Evolutionary conservation across 306 rosid species (phyloP).

Genomic region (Inga oerstediana): DNA sequence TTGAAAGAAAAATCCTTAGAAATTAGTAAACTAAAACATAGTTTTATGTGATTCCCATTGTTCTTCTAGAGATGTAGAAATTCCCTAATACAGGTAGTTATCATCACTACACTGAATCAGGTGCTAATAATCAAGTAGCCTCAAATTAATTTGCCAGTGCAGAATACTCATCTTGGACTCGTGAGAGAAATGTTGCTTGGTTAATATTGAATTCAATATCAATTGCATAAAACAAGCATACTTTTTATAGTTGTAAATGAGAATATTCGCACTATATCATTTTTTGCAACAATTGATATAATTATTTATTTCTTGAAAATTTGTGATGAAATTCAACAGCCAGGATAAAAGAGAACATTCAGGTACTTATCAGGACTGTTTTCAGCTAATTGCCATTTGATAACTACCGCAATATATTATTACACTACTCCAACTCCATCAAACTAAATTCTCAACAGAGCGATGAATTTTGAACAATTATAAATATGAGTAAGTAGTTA

Average conservation of each 20-base stretch:
- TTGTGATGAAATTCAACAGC: neutral
- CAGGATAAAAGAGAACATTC: neutral
- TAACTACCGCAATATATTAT: neutral
- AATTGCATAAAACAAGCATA: neutral
- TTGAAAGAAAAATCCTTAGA: neutral
- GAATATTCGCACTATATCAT: neutral
- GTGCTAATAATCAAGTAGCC: conserved; percentile 20
- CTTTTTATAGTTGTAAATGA: neutral
- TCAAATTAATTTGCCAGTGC: neutral
- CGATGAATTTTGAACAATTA: neutral
- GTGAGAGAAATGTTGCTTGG: conserved; percentile 1
- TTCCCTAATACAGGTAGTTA: neutral
- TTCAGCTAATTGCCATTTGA: neutral
- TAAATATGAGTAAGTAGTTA: neutral
- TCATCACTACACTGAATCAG: conserved; percentile 4
- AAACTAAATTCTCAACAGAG: neutral
- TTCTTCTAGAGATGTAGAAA: conserved; percentile 15
- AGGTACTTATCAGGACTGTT: neutral
- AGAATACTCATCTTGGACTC: conserved; percentile 1
- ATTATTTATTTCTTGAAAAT: neutral
- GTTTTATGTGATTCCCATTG: conserved; percentile 5
- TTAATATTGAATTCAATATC: conserved; percentile 12
- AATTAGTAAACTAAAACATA: neutral
- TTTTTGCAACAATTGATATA: neutral
- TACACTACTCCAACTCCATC: neutral